Evolutionary conservation across 108 stramenopile genomes (phyloP).

Genomic region (Pseudonitzschia multistriata): DNA sequence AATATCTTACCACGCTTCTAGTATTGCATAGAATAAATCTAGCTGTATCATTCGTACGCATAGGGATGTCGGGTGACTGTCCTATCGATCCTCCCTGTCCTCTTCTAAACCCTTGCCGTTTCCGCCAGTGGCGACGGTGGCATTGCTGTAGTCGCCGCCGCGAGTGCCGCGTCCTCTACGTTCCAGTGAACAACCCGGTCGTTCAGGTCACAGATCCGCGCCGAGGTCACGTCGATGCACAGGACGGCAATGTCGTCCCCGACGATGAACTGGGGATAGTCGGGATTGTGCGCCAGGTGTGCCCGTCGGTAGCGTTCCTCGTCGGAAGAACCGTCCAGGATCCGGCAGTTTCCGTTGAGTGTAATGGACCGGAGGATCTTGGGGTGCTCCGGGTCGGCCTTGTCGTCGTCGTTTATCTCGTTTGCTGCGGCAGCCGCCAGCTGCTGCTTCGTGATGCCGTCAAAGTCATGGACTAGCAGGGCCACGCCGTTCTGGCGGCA

Average conservation of each 20-base stretch:
- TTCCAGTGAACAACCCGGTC: slow-evolving; percentile 65
- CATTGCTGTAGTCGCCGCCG: neutral
- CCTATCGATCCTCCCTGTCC: no score
- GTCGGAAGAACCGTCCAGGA: slow-evolving; percentile 30
- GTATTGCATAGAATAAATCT: no score
- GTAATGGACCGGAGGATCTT: slow-evolving; percentile 61
- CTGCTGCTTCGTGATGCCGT: neutral
- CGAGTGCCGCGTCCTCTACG: slow-evolving; percentile 11
- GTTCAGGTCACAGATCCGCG: slow-evolving; percentile 59
- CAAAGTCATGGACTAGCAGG: slow-evolving; percentile 57
- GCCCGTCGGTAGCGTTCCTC: slow-evolving; percentile 44
- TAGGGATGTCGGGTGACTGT: no score
- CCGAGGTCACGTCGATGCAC: slow-evolving; percentile 47
- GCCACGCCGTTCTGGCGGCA: slow-evolving; percentile 55
- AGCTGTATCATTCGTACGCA: no score
- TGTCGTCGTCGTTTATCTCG: neutral
- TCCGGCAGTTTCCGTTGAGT: slow-evolving; percentile 57
- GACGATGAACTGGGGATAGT: slow-evolving; percentile 71
- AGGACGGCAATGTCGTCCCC: slow-evolving; percentile 66
- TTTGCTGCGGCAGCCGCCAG: slow-evolving; percentile 7
- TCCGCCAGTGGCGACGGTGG: no score
- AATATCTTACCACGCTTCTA: no score
- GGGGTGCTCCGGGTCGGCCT: neutral
- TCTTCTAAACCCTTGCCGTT: no score
- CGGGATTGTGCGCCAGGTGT: slow-evolving; percentile 58